phyloP scores from a whole-genome alignment of 2,329 filamentous ascomycete genomes.

The Macrophomina pseudophaseolina region DNA sequence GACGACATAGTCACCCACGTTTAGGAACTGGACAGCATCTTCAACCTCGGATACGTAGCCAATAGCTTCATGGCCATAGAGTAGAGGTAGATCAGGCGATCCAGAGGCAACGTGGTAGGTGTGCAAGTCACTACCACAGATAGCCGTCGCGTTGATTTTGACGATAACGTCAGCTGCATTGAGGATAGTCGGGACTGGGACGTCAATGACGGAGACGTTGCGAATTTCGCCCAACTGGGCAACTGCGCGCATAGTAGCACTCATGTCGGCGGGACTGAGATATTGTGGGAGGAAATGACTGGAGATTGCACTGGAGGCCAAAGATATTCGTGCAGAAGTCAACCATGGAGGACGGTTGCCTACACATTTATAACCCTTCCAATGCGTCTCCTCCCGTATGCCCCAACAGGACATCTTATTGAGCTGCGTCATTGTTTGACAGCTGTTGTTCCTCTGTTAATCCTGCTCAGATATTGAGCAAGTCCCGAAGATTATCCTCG shows the following conservation, averaged over 20 bases:
- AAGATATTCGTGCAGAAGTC: too few species aligned
- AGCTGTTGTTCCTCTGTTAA: too few species aligned
- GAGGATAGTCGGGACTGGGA: slow-evolving; percentile 1
- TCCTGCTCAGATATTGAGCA: too few species aligned
- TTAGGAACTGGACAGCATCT: slow-evolving; percentile 18
- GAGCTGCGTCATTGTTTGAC: too few species aligned
- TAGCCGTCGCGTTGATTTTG: slow-evolving; percentile 40
- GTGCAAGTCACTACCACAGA: slow-evolving; percentile 46
- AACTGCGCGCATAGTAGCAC: slow-evolving; percentile 30
- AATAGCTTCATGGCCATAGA: slow-evolving; percentile 28
- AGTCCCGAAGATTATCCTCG: too few species aligned
- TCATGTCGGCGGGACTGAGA: neutral
- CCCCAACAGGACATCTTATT: too few species aligned
- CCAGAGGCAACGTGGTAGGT: slow-evolving; percentile 35
- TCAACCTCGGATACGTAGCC: slow-evolving; percentile 29
- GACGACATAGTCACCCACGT: slow-evolving; percentile 29
- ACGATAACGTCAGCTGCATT: slow-evolving; percentile 44
- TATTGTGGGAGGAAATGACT: too few species aligned
- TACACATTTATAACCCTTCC: too few species aligned
- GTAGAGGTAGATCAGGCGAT: neutral
- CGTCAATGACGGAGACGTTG: slow-evolving; percentile 16
- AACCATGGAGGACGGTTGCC: too few species aligned
- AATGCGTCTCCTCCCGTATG: too few species aligned
- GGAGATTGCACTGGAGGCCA: too few species aligned
- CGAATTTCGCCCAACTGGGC: neutral